phyloP scores from a whole-genome alignment of 2,329 filamentous ascomycete species.

The Hypoxylon sp. region DNA sequence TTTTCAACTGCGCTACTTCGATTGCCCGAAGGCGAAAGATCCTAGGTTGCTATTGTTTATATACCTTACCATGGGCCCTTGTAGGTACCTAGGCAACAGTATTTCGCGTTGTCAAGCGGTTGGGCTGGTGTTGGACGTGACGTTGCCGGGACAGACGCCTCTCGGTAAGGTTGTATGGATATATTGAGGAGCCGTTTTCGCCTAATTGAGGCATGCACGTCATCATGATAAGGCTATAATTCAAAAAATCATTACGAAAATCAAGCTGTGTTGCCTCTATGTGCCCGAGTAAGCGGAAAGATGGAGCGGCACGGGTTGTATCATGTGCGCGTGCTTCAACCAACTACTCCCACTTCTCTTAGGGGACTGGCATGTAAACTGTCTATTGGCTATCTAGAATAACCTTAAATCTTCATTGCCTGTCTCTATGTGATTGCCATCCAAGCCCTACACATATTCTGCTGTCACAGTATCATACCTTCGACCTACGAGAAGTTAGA shows the following conservation, averaged over 20 bases:
- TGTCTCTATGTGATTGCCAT: neutral
- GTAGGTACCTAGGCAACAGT: neutral
- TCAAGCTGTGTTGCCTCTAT: neutral
- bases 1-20: neutral
- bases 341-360: too few relatives aligned
- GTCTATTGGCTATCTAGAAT: too few relatives aligned
- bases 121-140: neutral
- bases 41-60: neutral
- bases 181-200: neutral
- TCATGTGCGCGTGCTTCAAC: too few relatives aligned
- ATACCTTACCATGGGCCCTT: neutral
- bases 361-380: too few relatives aligned
- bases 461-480: constrained; percentile 60
- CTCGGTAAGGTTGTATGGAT: neutral
- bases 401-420: too few relatives aligned
- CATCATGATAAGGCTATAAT: neutral
- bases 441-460: constrained; percentile 58
- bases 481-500: constrained; percentile 53
- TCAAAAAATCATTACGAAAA: neutral
- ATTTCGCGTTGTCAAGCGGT: neutral
- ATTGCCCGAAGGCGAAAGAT: neutral
- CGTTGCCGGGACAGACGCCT: neutral
- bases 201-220: too few relatives aligned
- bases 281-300: too few relatives aligned
- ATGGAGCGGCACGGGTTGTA: too few relatives aligned